phyloP scores from a whole-genome alignment of 2,329 filamentous ascomycete genomes.

The Ceratocystis albifundus region DNA sequence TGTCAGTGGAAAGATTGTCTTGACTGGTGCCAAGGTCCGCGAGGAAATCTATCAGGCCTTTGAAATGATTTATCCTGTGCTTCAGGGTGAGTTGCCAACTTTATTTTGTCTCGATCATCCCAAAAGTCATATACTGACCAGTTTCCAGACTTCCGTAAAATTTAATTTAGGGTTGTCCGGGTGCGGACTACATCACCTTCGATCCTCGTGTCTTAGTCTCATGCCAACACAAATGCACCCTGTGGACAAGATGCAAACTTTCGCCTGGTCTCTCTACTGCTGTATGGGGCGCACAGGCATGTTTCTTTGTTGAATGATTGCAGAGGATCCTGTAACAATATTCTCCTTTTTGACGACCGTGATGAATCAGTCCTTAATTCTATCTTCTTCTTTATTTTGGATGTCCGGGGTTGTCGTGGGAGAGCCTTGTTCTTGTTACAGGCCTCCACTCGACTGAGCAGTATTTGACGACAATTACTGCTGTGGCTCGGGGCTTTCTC shows the following conservation, averaged over 20 bases:
- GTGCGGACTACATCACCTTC: not conserved
- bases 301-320: conserved; percentile 1
- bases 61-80: conserved; percentile 92
- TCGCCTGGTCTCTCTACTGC: not conserved
- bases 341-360: conserved; percentile 19
- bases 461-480: too few relatives aligned
- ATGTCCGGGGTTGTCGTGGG: conserved; percentile 9
- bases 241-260: not conserved
- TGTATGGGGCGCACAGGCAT: not conserved
- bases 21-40: conserved; percentile 93
- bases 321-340: conserved; percentile 11
- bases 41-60: conserved; percentile 97
- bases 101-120: not conserved
- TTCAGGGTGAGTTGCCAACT: conserved; percentile 53
- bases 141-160: conserved; percentile 47
- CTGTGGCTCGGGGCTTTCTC: not conserved
- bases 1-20: conserved; percentile 89
- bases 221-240: too few relatives aligned
- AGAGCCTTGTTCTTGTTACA: conserved; percentile 12
- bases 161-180: conserved; percentile 30
- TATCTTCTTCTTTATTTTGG: conserved; percentile 2
- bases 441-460: not conserved
- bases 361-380: conserved; percentile 14
- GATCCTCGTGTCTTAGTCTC: not conserved
- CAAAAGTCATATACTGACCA: conserved; percentile 22